Percentiles rank a stretch among this genome's conserved stretches.
phyloP scores from a whole-genome alignment of 257 asterid genomes.

The Solanum sitiens region DNA sequence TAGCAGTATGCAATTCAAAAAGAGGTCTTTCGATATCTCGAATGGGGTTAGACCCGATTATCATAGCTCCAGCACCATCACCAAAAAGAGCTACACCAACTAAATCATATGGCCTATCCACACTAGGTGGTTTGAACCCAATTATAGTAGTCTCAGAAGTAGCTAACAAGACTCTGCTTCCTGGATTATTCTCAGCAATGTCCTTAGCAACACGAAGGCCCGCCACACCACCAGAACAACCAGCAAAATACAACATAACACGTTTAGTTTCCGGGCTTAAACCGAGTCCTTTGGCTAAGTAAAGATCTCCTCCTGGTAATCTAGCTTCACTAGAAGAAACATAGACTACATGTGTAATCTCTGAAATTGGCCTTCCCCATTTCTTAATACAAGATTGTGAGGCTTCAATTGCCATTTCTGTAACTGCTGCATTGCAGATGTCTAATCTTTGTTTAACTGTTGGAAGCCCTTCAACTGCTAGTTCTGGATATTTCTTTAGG shows the following conservation, averaged over 20 bases:
- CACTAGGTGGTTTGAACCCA: slow-evolving; percentile 81
- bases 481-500: slow-evolving; percentile 72
- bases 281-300: slow-evolving; percentile 84
- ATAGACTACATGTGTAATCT: slow-evolving; percentile 78
- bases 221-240: slow-evolving; percentile 98
- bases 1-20: slow-evolving; percentile 63
- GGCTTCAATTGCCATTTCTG: slow-evolving; percentile 88
- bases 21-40: slow-evolving; percentile 34
- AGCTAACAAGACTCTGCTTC: slow-evolving; percentile 64
- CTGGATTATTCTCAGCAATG: slow-evolving; percentile 91
- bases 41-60: slow-evolving; percentile 43
- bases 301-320: slow-evolving; percentile 89
- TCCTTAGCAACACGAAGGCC: slow-evolving; percentile 95
- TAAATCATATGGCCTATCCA: slow-evolving; percentile 63
- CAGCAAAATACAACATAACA: slow-evolving; percentile 77
- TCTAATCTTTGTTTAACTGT: slow-evolving; percentile 70
- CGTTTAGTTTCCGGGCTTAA: slow-evolving; percentile 52
- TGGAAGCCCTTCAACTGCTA: slow-evolving; percentile 78
- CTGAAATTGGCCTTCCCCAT: slow-evolving; percentile 71
- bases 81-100: slow-evolving; percentile 94
- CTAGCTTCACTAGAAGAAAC: slow-evolving; percentile 96
- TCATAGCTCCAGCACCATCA: slow-evolving; percentile 87
- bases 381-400: slow-evolving; percentile 60
- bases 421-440: slow-evolving; percentile 83
- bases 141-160: slow-evolving; percentile 89